Percentiles rank a stretch among this genome's conserved stretches.
phyloP scores from a whole-genome alignment of 257 asterid species.

The Vinca minor region DNA sequence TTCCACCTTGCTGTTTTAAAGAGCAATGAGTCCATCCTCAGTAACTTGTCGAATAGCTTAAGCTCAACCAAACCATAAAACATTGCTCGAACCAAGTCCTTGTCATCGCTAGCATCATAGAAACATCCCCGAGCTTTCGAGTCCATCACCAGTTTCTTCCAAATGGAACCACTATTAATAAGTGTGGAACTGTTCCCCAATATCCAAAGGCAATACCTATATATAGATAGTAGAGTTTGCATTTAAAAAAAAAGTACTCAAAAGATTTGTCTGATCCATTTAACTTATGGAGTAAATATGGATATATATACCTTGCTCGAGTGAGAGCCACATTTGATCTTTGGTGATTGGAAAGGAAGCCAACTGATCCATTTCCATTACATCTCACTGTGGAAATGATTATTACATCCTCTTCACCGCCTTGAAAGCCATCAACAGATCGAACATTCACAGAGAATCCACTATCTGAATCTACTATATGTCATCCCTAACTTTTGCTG shows the following conservation, averaged over 20 bases:
- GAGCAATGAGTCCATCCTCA: constrained; percentile 23
- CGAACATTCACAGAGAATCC: constrained; percentile 56
- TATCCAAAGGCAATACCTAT: constrained; percentile 71
- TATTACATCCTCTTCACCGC: constrained; percentile 76
- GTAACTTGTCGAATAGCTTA: constrained; percentile 28
- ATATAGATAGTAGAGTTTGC: no score
- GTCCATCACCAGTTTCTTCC: constrained; percentile 49
- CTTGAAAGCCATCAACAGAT: constrained; percentile 82
- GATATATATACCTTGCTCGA: constrained; percentile 81
- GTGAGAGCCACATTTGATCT: constrained; percentile 67
- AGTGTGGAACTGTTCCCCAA: constrained; percentile 56
- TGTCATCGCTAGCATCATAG: constrained; percentile 38
- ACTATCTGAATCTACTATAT: constrained; percentile 41
- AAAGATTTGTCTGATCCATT: no score
- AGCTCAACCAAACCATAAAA: constrained; percentile 29
- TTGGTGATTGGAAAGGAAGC: constrained; percentile 53
- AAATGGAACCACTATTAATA: constrained; percentile 44
- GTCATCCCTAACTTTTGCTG: constrained; percentile 37
- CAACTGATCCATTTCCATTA: constrained; percentile 55
- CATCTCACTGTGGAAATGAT: constrained; percentile 64
- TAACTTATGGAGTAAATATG: no score
- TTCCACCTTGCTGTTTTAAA: constrained; percentile 20
- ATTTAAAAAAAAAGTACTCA: no score
- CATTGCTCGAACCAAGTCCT: constrained; percentile 36
- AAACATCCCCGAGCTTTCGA: constrained; percentile 54